A percentile compares a stretch with the other conserved stretches of the same genome.
These are phyloP conservation scores for Cyanidioschyzon merolae DNA, from an alignment of 23 red algal species.

Conservation along the genomic window DNA sequence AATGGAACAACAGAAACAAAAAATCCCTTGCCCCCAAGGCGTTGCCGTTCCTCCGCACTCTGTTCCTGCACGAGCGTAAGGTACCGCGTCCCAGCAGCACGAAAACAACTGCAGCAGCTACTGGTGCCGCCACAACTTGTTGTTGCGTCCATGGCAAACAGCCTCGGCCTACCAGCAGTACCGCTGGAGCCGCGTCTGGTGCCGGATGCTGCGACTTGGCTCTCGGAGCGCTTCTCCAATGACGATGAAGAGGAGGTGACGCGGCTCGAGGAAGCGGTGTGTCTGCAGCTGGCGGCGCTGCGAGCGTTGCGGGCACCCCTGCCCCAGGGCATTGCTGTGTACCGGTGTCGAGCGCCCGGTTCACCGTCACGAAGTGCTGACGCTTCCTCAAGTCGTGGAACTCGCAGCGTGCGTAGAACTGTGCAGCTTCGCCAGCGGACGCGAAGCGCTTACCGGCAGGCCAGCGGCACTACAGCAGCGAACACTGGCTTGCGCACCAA, in stretches of 20 bases:
- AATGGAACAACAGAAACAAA: too few relatives aligned
- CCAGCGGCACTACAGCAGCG: neutral
- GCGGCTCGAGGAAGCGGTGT: neutral
- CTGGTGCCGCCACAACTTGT: too few relatives aligned
- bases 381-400: neutral
- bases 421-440: neutral
- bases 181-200: neutral
- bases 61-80: too few relatives aligned
- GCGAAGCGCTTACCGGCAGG: too few relatives aligned
- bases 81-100: too few relatives aligned
- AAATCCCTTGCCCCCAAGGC: too few relatives aligned
- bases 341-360: neutral
- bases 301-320: neutral
- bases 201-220: neutral
- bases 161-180: neutral
- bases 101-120: too few relatives aligned
- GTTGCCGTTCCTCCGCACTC: too few relatives aligned
- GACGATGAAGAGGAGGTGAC: constrained; percentile 13
- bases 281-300: neutral
- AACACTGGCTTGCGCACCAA: neutral
- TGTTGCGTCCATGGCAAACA: neutral
- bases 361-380: neutral
- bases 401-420: neutral
- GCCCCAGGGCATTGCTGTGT: neutral
- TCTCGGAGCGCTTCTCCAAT: neutral